Evolutionary conservation across 2,329 filamentous ascomycete genomes (phyloP), one percentile per base, ranked within the genome.

Genomic region (Paracamarosporium sp.): DNA sequence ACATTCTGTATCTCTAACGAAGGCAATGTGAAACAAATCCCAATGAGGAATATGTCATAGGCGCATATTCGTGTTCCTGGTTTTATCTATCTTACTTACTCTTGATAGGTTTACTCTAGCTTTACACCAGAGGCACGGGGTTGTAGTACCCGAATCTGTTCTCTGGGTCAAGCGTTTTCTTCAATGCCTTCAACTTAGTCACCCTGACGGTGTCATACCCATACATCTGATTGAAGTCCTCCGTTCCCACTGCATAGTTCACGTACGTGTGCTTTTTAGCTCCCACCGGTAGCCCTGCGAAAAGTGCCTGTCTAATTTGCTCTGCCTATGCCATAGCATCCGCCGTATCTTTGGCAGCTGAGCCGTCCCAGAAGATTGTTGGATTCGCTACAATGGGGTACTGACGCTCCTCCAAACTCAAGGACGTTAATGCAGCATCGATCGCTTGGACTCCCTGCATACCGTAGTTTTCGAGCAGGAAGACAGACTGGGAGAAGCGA

Each of bases 221-320:
- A 62, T 76, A 78, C 47, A 74, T 35, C 20, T 68, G 61, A 27
- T 67, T 31, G 43, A 62, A 54, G 1, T 36, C 20, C 59, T 76
- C 73, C 11, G 66, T 64, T 8, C 73, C 72, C 45, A 64, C 61
- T 4, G 73, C 73, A 54, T 76, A 77, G 44, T 76, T 76, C 5
- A 75, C 63, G 53, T 76, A 76, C 4, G 64, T 60, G 41, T 69
- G 63, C 44, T 67, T 63, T 25, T 47, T n/a, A 0, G 56, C 58
- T 13, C 33, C 56, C 2, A 53, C 52, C 12, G 57, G 55, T 1
- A 63, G 17, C 13, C 62, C 62, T 5, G n/a, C 47, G 25, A 61
- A 63, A 6, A 62, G 45, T 13, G 62, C 63, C 24, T 66, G 36
- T 9, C 57, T 51, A 5, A 67, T 62, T 17, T 55, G 48, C 15